A percentile compares a stretch with the other conserved stretches of the same genome.
Evolutionary conservation across 345 rosid species (phyloP).

Genomic region (Linum lewisii): DNA sequence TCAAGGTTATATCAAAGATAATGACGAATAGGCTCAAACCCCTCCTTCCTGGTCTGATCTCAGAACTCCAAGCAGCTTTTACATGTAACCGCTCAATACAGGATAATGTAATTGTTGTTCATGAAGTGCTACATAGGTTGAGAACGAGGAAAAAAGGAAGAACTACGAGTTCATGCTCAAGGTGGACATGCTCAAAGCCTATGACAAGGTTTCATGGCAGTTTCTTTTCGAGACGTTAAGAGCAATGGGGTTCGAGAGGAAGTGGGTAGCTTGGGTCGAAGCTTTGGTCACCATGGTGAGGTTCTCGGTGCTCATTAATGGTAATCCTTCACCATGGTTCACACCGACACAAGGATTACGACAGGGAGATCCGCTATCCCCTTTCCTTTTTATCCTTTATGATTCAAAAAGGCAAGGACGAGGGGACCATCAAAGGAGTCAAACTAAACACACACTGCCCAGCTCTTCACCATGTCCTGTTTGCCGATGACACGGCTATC

Average conservation of each 20-base stretch:
- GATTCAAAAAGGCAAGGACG: not conserved
- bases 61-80: too few species aligned
- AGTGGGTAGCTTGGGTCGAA: not conserved
- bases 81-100: too few species aligned
- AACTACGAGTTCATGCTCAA: not conserved
- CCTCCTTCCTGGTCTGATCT: too few species aligned
- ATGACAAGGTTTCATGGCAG: not conserved
- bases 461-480: not conserved
- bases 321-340: not conserved
- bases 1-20: too few species aligned
- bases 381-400: not conserved
- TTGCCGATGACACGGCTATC: not conserved
- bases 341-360: too few species aligned
- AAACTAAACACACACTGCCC: not conserved
- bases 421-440: not conserved
- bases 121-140: too few species aligned
- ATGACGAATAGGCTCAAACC: too few species aligned
- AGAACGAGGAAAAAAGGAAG: too few species aligned
- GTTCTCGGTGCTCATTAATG: not conserved
- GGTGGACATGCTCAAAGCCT: not conserved
- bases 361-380: not conserved
- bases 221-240: not conserved
- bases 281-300: not conserved
- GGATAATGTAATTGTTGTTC: too few species aligned
- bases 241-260: not conserved